These are phyloP conservation scores for Alternaria sp. DNA, from an alignment of 2,329 filamentous ascomycete species.

Conservation along the genomic window DNA sequence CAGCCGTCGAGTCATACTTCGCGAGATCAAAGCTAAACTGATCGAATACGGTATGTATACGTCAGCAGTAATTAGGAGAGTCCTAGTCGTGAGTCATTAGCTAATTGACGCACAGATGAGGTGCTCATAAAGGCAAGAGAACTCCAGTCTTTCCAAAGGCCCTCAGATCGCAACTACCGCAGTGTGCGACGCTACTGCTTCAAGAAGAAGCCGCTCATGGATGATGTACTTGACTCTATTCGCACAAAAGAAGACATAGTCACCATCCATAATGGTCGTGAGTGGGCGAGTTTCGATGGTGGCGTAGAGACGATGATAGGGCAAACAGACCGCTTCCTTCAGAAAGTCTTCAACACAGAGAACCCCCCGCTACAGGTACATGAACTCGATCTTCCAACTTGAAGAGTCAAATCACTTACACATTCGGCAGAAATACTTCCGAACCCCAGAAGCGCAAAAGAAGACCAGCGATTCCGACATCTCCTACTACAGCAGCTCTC, in stretches of 20 bases:
- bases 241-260: constrained; percentile 51
- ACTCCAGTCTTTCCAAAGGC: constrained; percentile 48
- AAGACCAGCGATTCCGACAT: constrained; percentile 46
- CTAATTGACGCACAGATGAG: constrained; percentile 31
- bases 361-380: constrained; percentile 35
- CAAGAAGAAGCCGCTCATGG: constrained; percentile 45
- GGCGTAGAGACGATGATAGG: constrained; percentile 45
- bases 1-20: constrained; percentile 35
- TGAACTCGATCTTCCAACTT: neutral
- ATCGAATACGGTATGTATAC: constrained; percentile 42
- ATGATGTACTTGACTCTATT: constrained; percentile 47
- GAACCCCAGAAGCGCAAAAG: constrained; percentile 46
- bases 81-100: no score
- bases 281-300: constrained; percentile 51
- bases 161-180: constrained; percentile 49
- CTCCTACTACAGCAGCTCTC: constrained; percentile 45
- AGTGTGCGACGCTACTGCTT: constrained; percentile 47
- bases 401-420: neutral
- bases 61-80: no score
- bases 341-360: constrained; percentile 28
- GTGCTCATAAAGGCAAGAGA: constrained; percentile 49
- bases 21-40: constrained; percentile 41
- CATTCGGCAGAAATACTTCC: constrained; percentile 41
- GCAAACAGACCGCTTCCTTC: constrained; percentile 30
- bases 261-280: constrained; percentile 48